These are phyloP conservation scores for Orychophragmus violaceus DNA, from an alignment of 345 rosid genomes.

Conservation along the genomic window DNA sequence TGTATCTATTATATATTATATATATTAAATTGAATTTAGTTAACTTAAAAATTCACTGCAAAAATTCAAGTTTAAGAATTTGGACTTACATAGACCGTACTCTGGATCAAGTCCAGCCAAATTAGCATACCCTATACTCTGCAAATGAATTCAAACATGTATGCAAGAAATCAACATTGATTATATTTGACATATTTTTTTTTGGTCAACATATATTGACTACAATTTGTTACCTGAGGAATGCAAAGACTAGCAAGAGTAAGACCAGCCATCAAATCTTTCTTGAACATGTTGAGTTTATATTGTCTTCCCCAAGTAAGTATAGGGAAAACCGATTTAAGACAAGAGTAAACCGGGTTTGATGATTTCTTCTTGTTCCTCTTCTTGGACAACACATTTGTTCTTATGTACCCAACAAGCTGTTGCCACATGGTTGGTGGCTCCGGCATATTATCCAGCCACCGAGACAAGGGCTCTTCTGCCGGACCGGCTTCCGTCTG, in stretches of 20 bases:
- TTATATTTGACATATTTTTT: background rate
- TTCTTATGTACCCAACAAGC: conserved; percentile 33
- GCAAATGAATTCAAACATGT: conserved; percentile 7
- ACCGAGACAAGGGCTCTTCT: conserved; percentile 33
- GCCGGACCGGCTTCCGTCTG: background rate
- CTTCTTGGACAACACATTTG: conserved; percentile 26
- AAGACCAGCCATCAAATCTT: conserved; percentile 81
- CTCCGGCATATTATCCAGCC: conserved; percentile 53
- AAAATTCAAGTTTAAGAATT: background rate
- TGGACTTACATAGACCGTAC: conserved; percentile 71
- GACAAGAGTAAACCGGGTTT: conserved; percentile 30
- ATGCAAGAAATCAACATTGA: background rate
- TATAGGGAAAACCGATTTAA: conserved; percentile 54
- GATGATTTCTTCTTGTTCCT: conserved; percentile 25
- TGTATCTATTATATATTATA: conserved; percentile 42
- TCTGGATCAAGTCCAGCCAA: conserved; percentile 86
- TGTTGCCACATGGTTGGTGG: conserved; percentile 54
- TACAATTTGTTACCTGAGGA: conserved; percentile 70
- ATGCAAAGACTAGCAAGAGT: conserved; percentile 86
- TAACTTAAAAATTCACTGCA: background rate
- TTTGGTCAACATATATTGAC: no score
- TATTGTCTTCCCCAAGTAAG: conserved; percentile 62
- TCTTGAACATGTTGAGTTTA: conserved; percentile 47
- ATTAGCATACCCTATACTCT: conserved; percentile 92
- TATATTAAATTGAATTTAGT: no score